These are phyloP conservation scores for Pseudozyma thailandica DNA, from an alignment of 1,284 basidiomycete species.

Conservation along the genomic window DNA sequence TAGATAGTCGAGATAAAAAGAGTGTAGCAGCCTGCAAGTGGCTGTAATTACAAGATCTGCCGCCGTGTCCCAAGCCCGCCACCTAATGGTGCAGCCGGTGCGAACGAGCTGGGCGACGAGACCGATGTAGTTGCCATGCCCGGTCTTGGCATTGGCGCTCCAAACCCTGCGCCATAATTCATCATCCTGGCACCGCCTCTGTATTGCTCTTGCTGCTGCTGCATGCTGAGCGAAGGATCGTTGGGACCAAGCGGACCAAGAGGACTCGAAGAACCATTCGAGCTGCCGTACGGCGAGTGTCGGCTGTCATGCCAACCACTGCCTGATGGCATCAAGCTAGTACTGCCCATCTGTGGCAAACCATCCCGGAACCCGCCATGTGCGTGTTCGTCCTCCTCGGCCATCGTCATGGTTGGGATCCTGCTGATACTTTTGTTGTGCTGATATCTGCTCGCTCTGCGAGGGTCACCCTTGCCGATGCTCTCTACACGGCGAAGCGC, in stretches of 20 bases:
- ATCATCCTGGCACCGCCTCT: slow-evolving; percentile 22
- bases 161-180: slow-evolving; percentile 32
- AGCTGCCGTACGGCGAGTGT: slow-evolving; percentile 26
- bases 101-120: slow-evolving; percentile 29
- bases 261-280: slow-evolving; percentile 24
- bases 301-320: slow-evolving; percentile 9
- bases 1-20: not conserved
- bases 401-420: slow-evolving; percentile 15
- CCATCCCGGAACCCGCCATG: slow-evolving; percentile 14
- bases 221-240: slow-evolving; percentile 20
- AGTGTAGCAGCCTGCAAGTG: not conserved
- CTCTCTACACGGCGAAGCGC: slow-evolving; percentile 43
- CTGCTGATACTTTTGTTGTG: slow-evolving; percentile 9
- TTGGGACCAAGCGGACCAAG: slow-evolving; percentile 36
- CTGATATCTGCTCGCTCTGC: slow-evolving; percentile 27
- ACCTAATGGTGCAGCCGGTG: slow-evolving; percentile 25
- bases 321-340: slow-evolving; percentile 7
- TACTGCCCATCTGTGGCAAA: slow-evolving; percentile 8
- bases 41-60: slow-evolving; percentile 19
- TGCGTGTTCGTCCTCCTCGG: slow-evolving; percentile 3
- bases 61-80: slow-evolving; percentile 27
- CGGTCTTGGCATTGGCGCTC: slow-evolving; percentile 28
- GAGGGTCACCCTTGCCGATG: slow-evolving; percentile 48
- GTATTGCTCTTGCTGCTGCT: slow-evolving; percentile 24
- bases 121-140: slow-evolving; percentile 24